Percentiles rank a stretch among this genome's conserved stretches.
Evolutionary conservation across 2,329 filamentous ascomycete genomes (phyloP).

Genomic region (Pyricularia pennisetigena): DNA sequence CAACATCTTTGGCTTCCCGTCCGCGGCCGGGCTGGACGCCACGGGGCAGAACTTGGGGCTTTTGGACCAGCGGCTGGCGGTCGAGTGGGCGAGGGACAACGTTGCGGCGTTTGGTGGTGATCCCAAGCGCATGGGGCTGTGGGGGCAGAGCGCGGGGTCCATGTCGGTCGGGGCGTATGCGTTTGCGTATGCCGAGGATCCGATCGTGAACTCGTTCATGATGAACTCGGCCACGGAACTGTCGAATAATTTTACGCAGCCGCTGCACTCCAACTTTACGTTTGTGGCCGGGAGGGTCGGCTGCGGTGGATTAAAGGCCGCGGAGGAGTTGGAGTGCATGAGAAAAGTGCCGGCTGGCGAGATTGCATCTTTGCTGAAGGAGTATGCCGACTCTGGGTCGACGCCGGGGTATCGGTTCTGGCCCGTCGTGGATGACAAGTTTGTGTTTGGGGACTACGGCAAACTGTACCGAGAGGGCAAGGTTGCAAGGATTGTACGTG

Average conservation of each 20-base stretch:
- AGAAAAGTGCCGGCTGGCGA: conserved; percentile 19
- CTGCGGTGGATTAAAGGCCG: conserved; percentile 18
- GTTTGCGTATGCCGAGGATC: neutral
- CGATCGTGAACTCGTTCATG: neutral
- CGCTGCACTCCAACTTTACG: neutral
- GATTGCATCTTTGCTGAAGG: conserved; percentile 14
- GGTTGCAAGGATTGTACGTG: conserved; percentile 11
- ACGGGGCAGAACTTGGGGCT: conserved; percentile 40
- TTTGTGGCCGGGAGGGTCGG: neutral
- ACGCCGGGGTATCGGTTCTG: neutral
- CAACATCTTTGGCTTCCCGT: conserved; percentile 23
- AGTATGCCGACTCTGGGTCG: neutral
- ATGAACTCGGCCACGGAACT: conserved; percentile 14
- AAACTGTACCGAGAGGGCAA: conserved; percentile 14
- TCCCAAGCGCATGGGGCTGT: conserved; percentile 34
- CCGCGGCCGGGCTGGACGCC: conserved; percentile 15
- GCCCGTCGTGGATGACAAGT: conserved; percentile 9
- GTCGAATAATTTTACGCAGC: neutral
- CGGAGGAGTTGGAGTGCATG: conserved; percentile 25
- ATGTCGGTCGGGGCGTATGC: conserved; percentile 6
- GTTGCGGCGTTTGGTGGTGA: conserved; percentile 43
- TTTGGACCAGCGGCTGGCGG: conserved; percentile 36
- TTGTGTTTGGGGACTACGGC: conserved; percentile 21
- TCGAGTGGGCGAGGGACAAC: conserved; percentile 47
- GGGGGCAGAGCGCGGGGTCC: conserved; percentile 31